Evolutionary conservation across 768 basidiomycete genomes (phyloP).

Genomic region (Lactarius pseudohatsudake): DNA sequence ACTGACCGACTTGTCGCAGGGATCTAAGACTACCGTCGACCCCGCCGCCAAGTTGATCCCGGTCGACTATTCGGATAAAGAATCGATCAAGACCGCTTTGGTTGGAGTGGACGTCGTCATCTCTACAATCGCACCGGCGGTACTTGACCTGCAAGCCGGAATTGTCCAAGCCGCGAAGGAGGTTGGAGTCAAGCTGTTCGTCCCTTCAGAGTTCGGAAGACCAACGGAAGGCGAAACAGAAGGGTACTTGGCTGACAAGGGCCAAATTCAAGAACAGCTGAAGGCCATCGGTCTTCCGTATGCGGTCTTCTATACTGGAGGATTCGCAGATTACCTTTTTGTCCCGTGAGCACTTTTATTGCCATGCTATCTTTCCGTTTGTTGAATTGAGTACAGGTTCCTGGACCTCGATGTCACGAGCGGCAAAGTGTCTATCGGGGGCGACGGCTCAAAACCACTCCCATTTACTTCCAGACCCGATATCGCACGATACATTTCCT

Average conservation of each 20-base stretch:
- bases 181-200: conserved; percentile 34
- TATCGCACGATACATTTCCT: conserved; percentile 5
- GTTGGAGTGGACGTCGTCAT: conserved; percentile 19
- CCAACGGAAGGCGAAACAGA: conserved; percentile 18
- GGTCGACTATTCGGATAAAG: conserved; percentile 17
- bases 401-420: conserved; percentile 23
- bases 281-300: conserved; percentile 15
- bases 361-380: neutral
- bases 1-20: neutral
- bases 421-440: conserved; percentile 28
- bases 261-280: conserved; percentile 5
- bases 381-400: conserved; percentile 6
- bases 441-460: conserved; percentile 21
- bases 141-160: conserved; percentile 21
- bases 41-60: conserved; percentile 11
- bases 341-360: conserved; percentile 1
- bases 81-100: conserved; percentile 15
- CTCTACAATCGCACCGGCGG: conserved; percentile 9
- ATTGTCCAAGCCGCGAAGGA: conserved; percentile 30
- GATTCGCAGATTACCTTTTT: conserved; percentile 17
- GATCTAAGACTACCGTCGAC: neutral
- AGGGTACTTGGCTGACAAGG: conserved; percentile 8
- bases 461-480: conserved; percentile 21
- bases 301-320: conserved; percentile 23
- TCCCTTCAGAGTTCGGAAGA: conserved; percentile 35